These are phyloP conservation scores for Cadophora sp. DNA, from an alignment of 2,329 filamentous ascomycete genomes.

Conservation along the genomic window DNA sequence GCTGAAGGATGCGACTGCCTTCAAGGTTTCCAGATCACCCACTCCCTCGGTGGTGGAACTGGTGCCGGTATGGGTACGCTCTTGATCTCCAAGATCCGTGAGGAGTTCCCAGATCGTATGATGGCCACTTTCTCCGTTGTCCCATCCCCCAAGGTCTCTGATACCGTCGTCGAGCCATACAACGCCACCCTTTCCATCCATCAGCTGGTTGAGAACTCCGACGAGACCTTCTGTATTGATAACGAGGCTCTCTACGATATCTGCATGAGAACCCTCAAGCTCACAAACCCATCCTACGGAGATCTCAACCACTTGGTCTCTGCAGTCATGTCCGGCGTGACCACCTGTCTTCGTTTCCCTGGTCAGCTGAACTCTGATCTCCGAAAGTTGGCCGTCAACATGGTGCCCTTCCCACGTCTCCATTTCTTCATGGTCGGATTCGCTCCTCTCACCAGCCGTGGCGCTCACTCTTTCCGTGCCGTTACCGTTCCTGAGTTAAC, in stretches of 20 bases:
- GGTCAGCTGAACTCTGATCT: slow-evolving; percentile 99
- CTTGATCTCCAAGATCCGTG: slow-evolving; percentile 99
- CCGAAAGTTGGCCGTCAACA: slow-evolving; percentile 99
- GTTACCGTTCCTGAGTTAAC: slow-evolving; percentile 98
- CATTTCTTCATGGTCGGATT: slow-evolving; percentile 99
- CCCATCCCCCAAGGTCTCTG: slow-evolving; percentile 98
- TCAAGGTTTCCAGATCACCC: slow-evolving; percentile 99
- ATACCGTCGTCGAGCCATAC: slow-evolving; percentile 99
- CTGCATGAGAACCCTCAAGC: slow-evolving; percentile 99
- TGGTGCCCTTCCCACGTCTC: slow-evolving; percentile 99
- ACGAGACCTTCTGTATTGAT: slow-evolving; percentile 99
- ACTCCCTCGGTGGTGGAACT: slow-evolving; percentile 99
- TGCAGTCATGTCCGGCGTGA: slow-evolving; percentile 99
- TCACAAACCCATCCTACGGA: slow-evolving; percentile 97
- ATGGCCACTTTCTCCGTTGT: slow-evolving; percentile 99
- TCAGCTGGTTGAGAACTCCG: slow-evolving; percentile 99
- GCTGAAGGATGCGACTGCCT: slow-evolving; percentile 99
- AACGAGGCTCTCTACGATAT: slow-evolving; percentile 99
- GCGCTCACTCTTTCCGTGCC: slow-evolving; percentile 93
- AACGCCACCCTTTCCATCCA: slow-evolving; percentile 99
- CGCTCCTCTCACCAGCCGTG: slow-evolving; percentile 93
- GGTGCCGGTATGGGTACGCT: slow-evolving; percentile 99
- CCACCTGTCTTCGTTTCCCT: slow-evolving; percentile 98
- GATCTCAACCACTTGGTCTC: slow-evolving; percentile 99
- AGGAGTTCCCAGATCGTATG: slow-evolving; percentile 99